phyloP scores from a whole-genome alignment of 2,329 filamentous ascomycete genomes.

The Fusarium nematophilum region DNA sequence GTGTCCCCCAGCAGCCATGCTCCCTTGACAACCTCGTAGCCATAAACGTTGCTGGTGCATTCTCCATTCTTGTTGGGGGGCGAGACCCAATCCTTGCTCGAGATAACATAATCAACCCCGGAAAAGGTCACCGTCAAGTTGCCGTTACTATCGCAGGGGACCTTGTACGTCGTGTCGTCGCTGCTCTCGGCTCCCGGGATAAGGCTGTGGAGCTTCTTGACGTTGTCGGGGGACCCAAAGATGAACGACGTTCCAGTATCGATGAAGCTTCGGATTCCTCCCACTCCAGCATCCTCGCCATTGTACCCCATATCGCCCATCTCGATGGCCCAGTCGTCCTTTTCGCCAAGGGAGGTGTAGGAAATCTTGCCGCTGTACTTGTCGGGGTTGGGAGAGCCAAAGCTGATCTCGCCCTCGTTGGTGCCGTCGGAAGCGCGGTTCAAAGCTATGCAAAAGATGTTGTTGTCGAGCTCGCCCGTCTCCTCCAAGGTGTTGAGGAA shows the following conservation, averaged over 20 bases:
- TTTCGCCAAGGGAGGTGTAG: constrained; percentile 68
- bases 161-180: constrained; percentile 71
- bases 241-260: constrained; percentile 88
- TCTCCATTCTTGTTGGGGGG: constrained; percentile 55
- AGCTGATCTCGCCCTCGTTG: constrained; percentile 81
- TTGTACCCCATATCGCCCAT: constrained; percentile 74
- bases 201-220: constrained; percentile 72
- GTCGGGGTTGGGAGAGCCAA: constrained; percentile 75
- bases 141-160: constrained; percentile 77
- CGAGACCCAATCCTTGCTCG: constrained; percentile 77
- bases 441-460: constrained; percentile 78
- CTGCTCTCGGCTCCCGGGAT: constrained; percentile 71
- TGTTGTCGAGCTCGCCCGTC: constrained; percentile 67
- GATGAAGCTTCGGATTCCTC: constrained; percentile 73
- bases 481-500: constrained; percentile 73
- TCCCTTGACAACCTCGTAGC: constrained; percentile 72
- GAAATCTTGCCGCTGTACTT: constrained; percentile 76
- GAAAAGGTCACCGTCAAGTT: constrained; percentile 75
- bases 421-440: constrained; percentile 72
- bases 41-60: constrained; percentile 80
- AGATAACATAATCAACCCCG: constrained; percentile 73
- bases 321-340: constrained; percentile 78
- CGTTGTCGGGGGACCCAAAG: constrained; percentile 75
- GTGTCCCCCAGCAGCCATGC: constrained; percentile 86
- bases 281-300: constrained; percentile 67